Evolutionary conservation across 1,284 basidiomycete species (phyloP).

Genomic region (Meira miltonrushii): DNA sequence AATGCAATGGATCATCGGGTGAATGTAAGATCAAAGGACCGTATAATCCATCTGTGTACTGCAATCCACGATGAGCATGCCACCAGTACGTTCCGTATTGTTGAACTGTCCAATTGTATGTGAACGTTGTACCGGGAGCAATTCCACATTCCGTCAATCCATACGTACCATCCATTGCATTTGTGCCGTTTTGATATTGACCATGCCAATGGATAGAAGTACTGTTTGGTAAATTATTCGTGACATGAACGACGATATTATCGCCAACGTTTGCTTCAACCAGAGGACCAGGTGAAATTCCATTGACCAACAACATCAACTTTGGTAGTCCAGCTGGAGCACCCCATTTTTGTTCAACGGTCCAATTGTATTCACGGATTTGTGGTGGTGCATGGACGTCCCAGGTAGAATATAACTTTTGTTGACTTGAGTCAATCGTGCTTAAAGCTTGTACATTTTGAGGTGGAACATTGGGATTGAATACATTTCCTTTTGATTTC

Average conservation of each 20-base stretch:
- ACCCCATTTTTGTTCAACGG: constrained; percentile 25
- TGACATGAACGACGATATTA: constrained; percentile 17
- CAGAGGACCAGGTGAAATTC: constrained; percentile 14
- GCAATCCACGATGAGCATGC: constrained; percentile 23
- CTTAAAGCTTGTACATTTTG: too few relatives aligned
- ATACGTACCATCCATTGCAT: constrained; percentile 25
- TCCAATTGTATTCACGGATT: constrained; percentile 33
- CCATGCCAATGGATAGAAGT: constrained; percentile 35
- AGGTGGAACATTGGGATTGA: too few relatives aligned
- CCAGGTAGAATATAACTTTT: constrained; percentile 25
- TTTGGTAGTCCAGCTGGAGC: constrained; percentile 18
- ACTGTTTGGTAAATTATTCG: constrained; percentile 21
- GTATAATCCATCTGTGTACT: constrained; percentile 21
- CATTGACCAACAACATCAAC: constrained; percentile 17
- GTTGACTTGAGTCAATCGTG: neutral
- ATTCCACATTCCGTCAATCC: constrained; percentile 45
- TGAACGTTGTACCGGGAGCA: constrained; percentile 30
- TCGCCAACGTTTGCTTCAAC: constrained; percentile 23
- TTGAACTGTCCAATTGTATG: constrained; percentile 23
- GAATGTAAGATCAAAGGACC: constrained; percentile 44
- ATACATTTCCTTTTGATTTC: too few relatives aligned
- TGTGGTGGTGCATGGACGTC: constrained; percentile 24
- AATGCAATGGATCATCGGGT: constrained; percentile 28
- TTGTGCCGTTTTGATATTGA: constrained; percentile 24
- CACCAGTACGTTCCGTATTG: constrained; percentile 55